Evolutionary conservation across 2,329 filamentous ascomycete species (phyloP).

Genomic region (Alternaria incomplexa): DNA sequence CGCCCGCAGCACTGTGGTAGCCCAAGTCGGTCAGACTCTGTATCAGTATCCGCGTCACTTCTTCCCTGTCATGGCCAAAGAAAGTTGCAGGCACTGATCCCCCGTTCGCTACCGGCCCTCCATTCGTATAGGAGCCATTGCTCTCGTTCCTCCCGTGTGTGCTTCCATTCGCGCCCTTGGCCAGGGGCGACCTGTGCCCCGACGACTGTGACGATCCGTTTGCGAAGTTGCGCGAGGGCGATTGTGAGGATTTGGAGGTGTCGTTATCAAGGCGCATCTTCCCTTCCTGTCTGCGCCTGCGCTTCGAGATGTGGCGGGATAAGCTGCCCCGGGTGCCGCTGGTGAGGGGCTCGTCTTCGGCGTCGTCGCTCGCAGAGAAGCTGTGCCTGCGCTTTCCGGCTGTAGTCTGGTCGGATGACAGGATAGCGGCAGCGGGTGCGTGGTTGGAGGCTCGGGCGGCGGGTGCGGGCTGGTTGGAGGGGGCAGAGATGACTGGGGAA

Average conservation of each 20-base stretch:
- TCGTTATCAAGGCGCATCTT: constrained; percentile 54
- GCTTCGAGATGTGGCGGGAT: constrained; percentile 50
- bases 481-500: constrained; percentile 18
- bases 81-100: constrained; percentile 59
- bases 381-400: constrained; percentile 44
- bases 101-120: constrained; percentile 41
- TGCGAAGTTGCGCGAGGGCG: constrained; percentile 45
- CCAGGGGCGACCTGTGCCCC: constrained; percentile 39
- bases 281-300: constrained; percentile 50
- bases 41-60: constrained; percentile 90
- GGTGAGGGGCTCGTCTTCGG: constrained; percentile 18
- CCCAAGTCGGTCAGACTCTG: constrained; percentile 90
- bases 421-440: constrained; percentile 20
- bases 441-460: constrained; percentile 19
- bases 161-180: constrained; percentile 51
- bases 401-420: constrained; percentile 20
- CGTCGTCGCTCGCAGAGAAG: constrained; percentile 37
- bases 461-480: constrained; percentile 23
- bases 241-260: constrained; percentile 47
- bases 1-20: constrained; percentile 77
- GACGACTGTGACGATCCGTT: constrained; percentile 50
- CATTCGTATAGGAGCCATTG: constrained; percentile 55
- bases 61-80: constrained; percentile 86
- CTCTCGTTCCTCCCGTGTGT: constrained; percentile 47
- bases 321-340: constrained; percentile 35